Conservation (phyloP, 495 filamentous ascomycete genomes). For the Hypoxylon lenormandii region DNA sequence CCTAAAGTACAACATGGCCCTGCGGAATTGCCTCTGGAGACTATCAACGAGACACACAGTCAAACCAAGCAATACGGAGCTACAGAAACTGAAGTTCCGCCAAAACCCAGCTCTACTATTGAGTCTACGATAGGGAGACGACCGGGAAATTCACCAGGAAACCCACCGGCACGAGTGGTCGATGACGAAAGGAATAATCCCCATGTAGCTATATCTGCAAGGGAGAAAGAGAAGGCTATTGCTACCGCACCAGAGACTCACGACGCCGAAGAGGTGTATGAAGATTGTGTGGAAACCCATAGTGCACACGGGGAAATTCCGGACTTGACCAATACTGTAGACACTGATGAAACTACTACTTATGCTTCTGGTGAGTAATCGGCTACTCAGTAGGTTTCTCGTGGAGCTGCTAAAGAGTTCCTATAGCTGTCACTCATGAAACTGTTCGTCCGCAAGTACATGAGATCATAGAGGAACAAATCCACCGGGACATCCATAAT, state of each 20-base stretch:
- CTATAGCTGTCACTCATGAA: slow-evolving; percentile 67
- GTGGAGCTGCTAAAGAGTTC: neutral
- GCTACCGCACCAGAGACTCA: neutral
- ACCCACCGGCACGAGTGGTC: neutral
- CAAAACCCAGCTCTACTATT: no score
- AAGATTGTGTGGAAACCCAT: neutral
- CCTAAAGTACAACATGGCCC: no score
- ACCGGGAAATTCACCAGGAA: neutral
- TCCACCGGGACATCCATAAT: slow-evolving; percentile 68
- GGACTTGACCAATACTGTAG: slow-evolving; percentile 6
- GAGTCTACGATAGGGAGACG: no score
- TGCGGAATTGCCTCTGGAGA: no score
- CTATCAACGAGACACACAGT: no score
- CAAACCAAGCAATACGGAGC: no score
- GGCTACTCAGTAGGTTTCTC: neutral
- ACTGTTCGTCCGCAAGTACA: slow-evolving; percentile 59
- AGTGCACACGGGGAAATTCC: neutral
- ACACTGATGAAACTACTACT: slow-evolving; percentile 41
- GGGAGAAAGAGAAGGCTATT: neutral
- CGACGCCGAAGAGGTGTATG: neutral
- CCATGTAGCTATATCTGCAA: neutral
- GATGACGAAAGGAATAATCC: neutral
- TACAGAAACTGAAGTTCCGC: no score
- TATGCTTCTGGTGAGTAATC: slow-evolving; percentile 47
- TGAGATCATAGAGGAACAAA: slow-evolving; percentile 62